phyloP scores from a whole-genome alignment of 2,329 filamentous ascomycete genomes.

The Alternaria sp. region DNA sequence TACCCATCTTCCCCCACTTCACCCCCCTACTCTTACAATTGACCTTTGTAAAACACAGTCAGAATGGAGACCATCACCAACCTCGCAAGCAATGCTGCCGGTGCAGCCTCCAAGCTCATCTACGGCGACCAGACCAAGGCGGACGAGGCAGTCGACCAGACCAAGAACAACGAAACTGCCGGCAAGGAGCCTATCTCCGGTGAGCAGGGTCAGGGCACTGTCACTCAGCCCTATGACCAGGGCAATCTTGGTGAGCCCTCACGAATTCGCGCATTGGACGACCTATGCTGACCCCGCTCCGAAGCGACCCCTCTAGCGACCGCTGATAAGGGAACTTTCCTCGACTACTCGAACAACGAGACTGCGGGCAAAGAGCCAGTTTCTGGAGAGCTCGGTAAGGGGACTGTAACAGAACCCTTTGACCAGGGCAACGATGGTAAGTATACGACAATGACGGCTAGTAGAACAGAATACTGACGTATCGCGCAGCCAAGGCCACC shows the following conservation, averaged over 20 bases:
- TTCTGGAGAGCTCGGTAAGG: constrained; percentile 72
- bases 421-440: constrained; percentile 70
- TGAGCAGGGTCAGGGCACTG: constrained; percentile 68
- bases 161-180: constrained; percentile 47
- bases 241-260: constrained; percentile 66
- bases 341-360: constrained; percentile 37
- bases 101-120: constrained; percentile 45
- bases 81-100: constrained; percentile 32
- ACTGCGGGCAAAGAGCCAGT: constrained; percentile 68
- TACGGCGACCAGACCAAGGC: constrained; percentile 42
- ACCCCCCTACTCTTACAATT: neutral
- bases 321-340: constrained; percentile 10
- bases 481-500: constrained; percentile 7
- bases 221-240: constrained; percentile 76
- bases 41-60: neutral
- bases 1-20: neutral
- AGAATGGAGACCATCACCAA: constrained; percentile 50
- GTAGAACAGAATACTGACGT: neutral
- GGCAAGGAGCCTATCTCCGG: constrained; percentile 75
- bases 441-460: neutral
- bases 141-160: constrained; percentile 13
- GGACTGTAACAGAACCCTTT: constrained; percentile 73
- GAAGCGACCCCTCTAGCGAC: constrained; percentile 23
- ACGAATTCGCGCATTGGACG: neutral
- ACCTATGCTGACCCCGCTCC: constrained; percentile 8